Evolutionary conservation across 305 asterid genomes (phyloP).

Genomic region (Plantago lanceolata): DNA sequence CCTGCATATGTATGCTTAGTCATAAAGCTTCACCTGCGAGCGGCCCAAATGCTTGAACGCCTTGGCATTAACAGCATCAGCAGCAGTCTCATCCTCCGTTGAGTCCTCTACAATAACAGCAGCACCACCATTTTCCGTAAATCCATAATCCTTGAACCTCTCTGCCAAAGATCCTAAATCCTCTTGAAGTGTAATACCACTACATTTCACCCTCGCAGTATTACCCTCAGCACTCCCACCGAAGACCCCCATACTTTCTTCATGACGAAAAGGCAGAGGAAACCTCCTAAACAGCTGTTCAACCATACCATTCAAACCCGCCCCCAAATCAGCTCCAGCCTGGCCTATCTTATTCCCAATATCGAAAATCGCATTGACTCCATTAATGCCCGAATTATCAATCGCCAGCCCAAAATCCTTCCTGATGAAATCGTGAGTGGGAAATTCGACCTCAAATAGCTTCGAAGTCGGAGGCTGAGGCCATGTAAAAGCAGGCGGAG

Average conservation of each 20-base stretch:
- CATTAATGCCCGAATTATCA: conserved; percentile 53
- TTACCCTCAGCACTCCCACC: conserved; percentile 32
- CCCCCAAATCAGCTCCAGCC: conserved; percentile 83
- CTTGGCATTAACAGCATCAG: conserved; percentile 48
- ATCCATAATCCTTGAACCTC: conserved; percentile 61
- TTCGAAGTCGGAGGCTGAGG: conserved; percentile 63
- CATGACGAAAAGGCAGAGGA: conserved; percentile 68
- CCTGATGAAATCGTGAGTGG: conserved; percentile 51
- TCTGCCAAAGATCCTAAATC: conserved; percentile 82
- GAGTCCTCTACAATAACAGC: conserved; percentile 36
- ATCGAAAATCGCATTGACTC: conserved; percentile 61
- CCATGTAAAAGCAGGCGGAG: conserved; percentile 76
- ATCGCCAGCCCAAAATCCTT: conserved; percentile 55
- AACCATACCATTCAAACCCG: conserved; percentile 67
- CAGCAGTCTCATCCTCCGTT: conserved; percentile 52
- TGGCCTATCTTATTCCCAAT: conserved; percentile 72
- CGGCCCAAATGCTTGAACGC: conserved; percentile 65
- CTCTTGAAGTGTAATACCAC: conserved; percentile 58
- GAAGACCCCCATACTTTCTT: conserved; percentile 44
- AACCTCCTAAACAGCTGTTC: conserved; percentile 66
- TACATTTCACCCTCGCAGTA: conserved; percentile 33
- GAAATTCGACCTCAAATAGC: conserved; percentile 69
- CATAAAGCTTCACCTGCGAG: conserved; percentile 53
- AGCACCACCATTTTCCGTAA: conserved; percentile 38
- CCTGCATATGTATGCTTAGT: conserved; percentile 4